Conservation (phyloP, 2,329 filamentous ascomycete species). For the Exophiala alcalophila region DNA sequence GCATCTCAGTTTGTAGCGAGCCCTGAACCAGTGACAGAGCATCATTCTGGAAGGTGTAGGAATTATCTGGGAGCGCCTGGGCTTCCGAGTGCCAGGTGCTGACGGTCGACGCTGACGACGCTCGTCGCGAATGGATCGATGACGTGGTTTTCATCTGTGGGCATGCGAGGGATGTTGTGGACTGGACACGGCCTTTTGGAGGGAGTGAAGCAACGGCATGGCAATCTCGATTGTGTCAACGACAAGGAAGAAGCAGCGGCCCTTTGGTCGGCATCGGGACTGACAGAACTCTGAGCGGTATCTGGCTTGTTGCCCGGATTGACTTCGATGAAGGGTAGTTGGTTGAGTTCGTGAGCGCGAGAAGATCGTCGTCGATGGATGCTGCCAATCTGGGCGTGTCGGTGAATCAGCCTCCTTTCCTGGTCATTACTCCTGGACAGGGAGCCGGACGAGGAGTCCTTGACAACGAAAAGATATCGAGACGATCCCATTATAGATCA, state of each 20-base stretch:
- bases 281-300: not conserved
- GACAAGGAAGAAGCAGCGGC: too few species aligned
- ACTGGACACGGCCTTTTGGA: not conserved
- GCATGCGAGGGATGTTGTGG: constrained; percentile 1
- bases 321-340: constrained; percentile 7
- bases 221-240: not conserved
- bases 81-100: constrained; percentile 3
- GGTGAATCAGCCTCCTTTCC: constrained; percentile 8
- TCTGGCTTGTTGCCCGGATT: constrained; percentile 1
- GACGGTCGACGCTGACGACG: constrained; percentile 3
- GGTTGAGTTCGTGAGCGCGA: not conserved
- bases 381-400: constrained; percentile 5
- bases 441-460: constrained; percentile 4
- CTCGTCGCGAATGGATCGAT: constrained; percentile 5
- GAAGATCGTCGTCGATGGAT: constrained; percentile 4
- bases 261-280: too few species aligned
- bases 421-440: constrained; percentile 3
- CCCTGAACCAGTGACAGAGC: constrained; percentile 1
- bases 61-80: not conserved
- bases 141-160: not conserved
- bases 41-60: constrained; percentile 6
- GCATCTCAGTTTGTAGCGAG: constrained; percentile 2
- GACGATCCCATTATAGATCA: constrained; percentile 20
- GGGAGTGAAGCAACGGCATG: not conserved
- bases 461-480: constrained; percentile 12